Evolutionary conservation across 2,329 filamentous ascomycete genomes (phyloP), one percentile per base, ranked within the genome.

Genomic region (Lasiodiplodia citricola): DNA sequence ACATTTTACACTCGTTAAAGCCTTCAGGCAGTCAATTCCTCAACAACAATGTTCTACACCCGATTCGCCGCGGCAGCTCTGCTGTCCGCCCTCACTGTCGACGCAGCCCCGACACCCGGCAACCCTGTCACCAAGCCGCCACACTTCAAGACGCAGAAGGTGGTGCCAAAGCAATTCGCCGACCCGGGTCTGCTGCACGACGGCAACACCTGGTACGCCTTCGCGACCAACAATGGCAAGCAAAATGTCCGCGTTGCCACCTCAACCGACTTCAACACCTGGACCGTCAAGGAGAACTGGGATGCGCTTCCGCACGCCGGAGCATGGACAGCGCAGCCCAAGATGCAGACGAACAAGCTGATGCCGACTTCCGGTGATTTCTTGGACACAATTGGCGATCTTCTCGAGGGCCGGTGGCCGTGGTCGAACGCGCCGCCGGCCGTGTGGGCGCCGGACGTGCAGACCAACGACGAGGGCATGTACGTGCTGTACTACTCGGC

Each of bases 401-500:
- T 60, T 5, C 38, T 60, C 16, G 41, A 50, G 10, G 52, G 55
- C 52, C 52, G 55, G 14, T 65, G 65, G 35, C 57, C 65, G 18
- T 71, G 70, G 51, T 71, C 71, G 50, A 63, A 72, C 37, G 21
- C 67, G 44, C 70, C 69, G 21, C 69, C 71, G 11, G 71, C 73
- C 2, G 71, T 80, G 14, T 81, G 79, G 79, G 79, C 78, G 6
- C 79, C 78, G 1, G 76, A 79, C 52, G 74, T 79, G 38, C 74
- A 68, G 16, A 23, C 13, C 16, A 50, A 73, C 70, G 71, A 71
- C 47, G 76, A 82, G 66, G 86, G 85, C n/a, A 81, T 78, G 35
- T 90, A 87, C 74, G 83, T 89, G 50, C 83, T 90, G 80, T 90
- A 90, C 80, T 90, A 87, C 76, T 83, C 84, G 3, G 87, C 84